Evolutionary conservation across 1,139 yeast species (phyloP), one percentile per base, ranked within the genome.

Genomic region (Scheffersomyces segobiensis): DNA sequence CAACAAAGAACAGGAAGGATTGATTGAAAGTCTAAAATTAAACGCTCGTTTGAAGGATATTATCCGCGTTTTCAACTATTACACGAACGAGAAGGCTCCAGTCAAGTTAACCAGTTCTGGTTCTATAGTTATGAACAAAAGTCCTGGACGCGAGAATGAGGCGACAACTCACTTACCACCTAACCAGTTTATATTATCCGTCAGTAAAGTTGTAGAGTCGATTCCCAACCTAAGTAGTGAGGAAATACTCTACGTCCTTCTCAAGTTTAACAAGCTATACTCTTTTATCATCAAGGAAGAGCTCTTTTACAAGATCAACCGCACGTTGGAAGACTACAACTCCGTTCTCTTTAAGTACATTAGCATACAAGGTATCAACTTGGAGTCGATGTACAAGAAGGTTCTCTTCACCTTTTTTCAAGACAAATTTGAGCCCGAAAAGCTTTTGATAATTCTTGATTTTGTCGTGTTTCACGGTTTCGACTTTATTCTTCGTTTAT

Each of bases 401-500:
- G 56, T 70, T 14, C 57, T 77, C 14, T 68, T 67, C 57, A 65
- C 64, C 20, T 70, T 75, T 49, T 72, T 76, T 50, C 63, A 62
- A 19, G 66, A 60, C 14, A 59, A 60, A 48, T 65, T 70, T 24
- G 58, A 57, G 2, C 62, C 60, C 20, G 53, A 55, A 2, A 55
- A 54, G 3, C 57, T 65, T 39, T 57, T 70, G 22, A 64, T 62
- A 53, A 59, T 77, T 1, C 65, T 79, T 49, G 84, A 80, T 62
- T 73, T 78, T 54, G 64, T 79, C 14, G 67, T 79, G 14, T 72
- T 80, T 57, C 81, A 80, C 65, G 84, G 84, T 5, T 73, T 76
- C 60, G 79, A 75, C 60, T 75, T 75, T 57, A 60, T 79, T 14
- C 64, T 74, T 14, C 67, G 81, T 18, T 58, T 78, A 46, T 62